Evolutionary conservation across 1,284 basidiomycete species (phyloP), one percentile per base, ranked within the genome.

Genomic region (Gomphus sp.): DNA sequence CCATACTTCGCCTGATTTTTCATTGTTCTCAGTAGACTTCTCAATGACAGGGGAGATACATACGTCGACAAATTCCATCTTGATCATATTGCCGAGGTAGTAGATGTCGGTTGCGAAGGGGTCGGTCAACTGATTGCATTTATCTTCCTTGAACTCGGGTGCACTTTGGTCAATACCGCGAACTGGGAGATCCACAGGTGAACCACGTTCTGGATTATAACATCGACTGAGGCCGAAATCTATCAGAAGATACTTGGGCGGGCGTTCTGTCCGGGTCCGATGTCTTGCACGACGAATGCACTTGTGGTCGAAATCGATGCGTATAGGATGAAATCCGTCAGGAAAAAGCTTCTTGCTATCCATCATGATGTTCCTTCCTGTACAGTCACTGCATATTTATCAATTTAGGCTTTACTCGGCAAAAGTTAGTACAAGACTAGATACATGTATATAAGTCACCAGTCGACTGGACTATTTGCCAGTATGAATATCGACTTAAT

Each of bases 151-250:
- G 43, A 67, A 68, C 34, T 66, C 66, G 0, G 69, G 69, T 0
- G 64, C 69, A 1, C 60, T 56, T 48, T 65, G 67, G 52, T 68
- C 64, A 11, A 63, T 63, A 1, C 66, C 67, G 36, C 52, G 60
- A 14, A 68, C 54, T 0, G 64, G 61, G n/a, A 39, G 41, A 54
- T 66, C 69, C 52, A 60, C 44, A 2, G 67, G 67, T 0, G 64
- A 48, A 10, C 33, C 36, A 10, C 60, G 34, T 3, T 62, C 61
- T 0, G 52, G 8, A 36, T 68, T 66, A 59, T 70, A 73, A 7
- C 60, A 64, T 36, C 64, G 61, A 2, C 75, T 75, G 10, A 73
- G 39, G 1, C 73, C 74, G 31, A 76, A 77, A 56, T 76, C 70
- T n/a, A 66, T 66, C 54, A 65, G 64, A 47, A 69, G 65, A 55